Evolutionary conservation across 139 green algal species (phyloP).

Genomic region (Microglena sp.): DNA sequence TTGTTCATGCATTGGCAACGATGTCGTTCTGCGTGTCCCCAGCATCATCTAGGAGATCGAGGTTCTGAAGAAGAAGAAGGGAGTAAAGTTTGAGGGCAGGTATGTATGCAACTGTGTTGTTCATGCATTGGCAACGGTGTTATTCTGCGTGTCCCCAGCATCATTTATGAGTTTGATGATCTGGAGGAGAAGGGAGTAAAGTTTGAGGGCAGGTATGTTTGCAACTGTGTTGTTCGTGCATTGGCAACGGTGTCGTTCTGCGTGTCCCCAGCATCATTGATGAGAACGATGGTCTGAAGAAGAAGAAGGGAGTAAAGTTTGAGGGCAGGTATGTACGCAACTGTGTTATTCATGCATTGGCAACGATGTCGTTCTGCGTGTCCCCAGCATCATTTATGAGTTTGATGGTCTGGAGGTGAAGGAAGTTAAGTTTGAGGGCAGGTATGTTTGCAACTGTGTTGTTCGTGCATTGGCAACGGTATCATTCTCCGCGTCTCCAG

Average conservation of each 20-base stretch:
- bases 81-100: conserved; percentile 33
- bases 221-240: too few relatives aligned
- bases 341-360: too few relatives aligned
- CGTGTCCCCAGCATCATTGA: conserved; percentile 90
- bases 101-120: too few relatives aligned
- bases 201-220: too few relatives aligned
- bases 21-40: conserved; percentile 93
- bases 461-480: too few relatives aligned
- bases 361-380: conserved; percentile 96
- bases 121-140: too few relatives aligned
- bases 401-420: conserved; percentile 57
- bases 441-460: too few relatives aligned
- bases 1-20: too few relatives aligned
- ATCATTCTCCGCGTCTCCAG: too few relatives aligned
- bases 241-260: conserved; percentile 96
- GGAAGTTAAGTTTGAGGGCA: conserved; percentile 34
- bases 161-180: conserved; percentile 89
- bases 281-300: conserved; percentile 69
- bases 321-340: too few relatives aligned
- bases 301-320: conserved; percentile 39
- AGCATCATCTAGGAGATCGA: conserved; percentile 90
- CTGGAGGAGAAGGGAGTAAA: conserved; percentile 47
- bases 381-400: conserved; percentile 91
- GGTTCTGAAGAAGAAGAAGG: conserved; percentile 42
- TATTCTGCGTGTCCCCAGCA: conserved; percentile 86